phyloP scores from a whole-genome alignment of 2,329 filamentous ascomycete species.

The Teratosphaeria zuluensis region DNA sequence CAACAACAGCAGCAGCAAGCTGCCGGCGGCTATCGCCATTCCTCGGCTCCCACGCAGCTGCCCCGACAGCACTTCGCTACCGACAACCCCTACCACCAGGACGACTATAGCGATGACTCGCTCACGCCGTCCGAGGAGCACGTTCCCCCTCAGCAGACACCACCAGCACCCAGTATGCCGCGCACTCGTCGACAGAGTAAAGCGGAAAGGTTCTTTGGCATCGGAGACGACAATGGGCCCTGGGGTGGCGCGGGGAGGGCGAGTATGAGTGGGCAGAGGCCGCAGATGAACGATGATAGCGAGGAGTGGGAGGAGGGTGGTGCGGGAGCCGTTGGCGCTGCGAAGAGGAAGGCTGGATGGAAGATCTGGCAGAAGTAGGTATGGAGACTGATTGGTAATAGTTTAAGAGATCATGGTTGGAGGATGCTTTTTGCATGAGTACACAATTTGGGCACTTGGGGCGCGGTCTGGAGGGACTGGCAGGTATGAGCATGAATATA shows the following conservation, averaged over 20 bases:
- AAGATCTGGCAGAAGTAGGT: slow-evolving; percentile 16
- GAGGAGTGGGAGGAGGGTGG: slow-evolving; percentile 14
- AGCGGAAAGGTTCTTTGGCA: slow-evolving; percentile 23
- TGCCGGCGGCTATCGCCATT: background rate
- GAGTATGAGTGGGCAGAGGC: background rate
- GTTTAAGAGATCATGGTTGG: too few species aligned
- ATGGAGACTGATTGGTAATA: too few species aligned
- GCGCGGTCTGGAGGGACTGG: background rate
- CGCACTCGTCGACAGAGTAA: slow-evolving; percentile 18
- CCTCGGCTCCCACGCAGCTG: background rate
- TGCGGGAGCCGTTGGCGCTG: background rate
- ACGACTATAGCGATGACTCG: slow-evolving; percentile 1
- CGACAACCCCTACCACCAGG: background rate
- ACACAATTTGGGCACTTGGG: background rate
- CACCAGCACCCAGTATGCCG: slow-evolving; percentile 2
- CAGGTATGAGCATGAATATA: background rate
- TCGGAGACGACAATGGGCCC: slow-evolving; percentile 9
- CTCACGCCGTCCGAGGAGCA: background rate
- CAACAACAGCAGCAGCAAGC: background rate
- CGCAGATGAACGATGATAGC: slow-evolving; percentile 13
- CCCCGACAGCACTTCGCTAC: background rate
- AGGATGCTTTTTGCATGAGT: too few species aligned
- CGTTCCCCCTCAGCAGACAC: background rate
- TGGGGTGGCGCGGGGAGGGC: slow-evolving; percentile 6
- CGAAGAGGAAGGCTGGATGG: slow-evolving; percentile 9